Evolutionary conservation across 2,329 filamentous ascomycete genomes (phyloP).

Genomic region (Harringtonia aguacate): DNA sequence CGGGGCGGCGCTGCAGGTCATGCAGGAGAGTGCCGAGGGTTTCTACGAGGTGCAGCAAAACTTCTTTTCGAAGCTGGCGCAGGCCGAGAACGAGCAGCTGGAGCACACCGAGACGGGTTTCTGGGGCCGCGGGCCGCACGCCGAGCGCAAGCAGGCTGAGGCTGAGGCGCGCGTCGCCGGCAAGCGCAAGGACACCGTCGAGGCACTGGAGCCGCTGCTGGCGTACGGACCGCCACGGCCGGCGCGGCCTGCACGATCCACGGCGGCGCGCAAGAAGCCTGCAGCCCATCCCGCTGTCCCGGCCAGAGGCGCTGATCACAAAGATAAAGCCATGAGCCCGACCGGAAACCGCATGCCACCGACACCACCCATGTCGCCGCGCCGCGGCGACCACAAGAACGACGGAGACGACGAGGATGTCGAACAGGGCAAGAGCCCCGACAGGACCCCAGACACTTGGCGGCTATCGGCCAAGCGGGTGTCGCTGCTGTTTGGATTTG

Average conservation of each 20-base stretch:
- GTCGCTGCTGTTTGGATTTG: conserved; percentile 4
- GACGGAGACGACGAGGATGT: neutral
- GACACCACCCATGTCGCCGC: too few species aligned
- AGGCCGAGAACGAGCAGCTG: neutral
- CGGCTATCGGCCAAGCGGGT: conserved; percentile 7
- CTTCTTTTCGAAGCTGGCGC: neutral
- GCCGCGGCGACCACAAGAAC: too few species aligned
- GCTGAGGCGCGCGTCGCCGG: too few species aligned
- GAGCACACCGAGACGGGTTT: neutral
- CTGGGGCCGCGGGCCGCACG: too few species aligned
- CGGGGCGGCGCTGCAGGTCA: neutral
- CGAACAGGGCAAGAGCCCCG: neutral
- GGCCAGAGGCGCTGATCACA: too few species aligned
- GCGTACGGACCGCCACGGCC: neutral
- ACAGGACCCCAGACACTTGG: neutral
- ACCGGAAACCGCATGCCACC: too few species aligned
- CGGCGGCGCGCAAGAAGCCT: too few species aligned
- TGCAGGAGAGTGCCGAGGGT: neutral
- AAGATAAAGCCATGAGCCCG: too few species aligned
- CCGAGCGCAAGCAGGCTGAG: too few species aligned
- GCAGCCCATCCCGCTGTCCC: too few species aligned
- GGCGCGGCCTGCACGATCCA: neutral
- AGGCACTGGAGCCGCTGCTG: neutral
- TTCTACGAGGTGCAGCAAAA: neutral
- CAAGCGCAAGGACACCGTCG: neutral